Conservation (phyloP, 805 yeast species). For the Candida germanica region DNA sequence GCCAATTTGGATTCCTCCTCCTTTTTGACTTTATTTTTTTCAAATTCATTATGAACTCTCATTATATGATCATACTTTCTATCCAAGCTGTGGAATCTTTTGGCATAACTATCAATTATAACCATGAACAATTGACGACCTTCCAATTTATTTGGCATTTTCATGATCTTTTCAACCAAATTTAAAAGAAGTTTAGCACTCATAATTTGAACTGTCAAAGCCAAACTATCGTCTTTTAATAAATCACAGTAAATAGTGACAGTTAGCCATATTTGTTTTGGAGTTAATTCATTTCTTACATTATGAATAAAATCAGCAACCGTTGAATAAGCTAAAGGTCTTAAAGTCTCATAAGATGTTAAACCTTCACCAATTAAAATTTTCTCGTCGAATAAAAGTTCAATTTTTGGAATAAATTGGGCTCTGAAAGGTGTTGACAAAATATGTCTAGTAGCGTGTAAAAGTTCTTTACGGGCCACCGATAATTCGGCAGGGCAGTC, state of each 20-base stretch:
- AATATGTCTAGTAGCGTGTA: constrained; percentile 95
- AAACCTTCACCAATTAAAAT: constrained; percentile 90
- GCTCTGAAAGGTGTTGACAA: constrained; percentile 82
- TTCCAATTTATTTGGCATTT: constrained; percentile 75
- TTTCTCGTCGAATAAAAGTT: constrained; percentile 78
- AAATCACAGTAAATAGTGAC: constrained; percentile 78
- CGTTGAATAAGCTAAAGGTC: constrained; percentile 92
- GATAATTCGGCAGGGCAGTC: constrained; percentile 95
- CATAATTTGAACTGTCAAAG: constrained; percentile 92
- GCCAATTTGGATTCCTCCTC: constrained; percentile 44
- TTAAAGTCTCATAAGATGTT: constrained; percentile 82
- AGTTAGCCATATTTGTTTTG: constrained; percentile 83
- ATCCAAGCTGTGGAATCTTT: constrained; percentile 74
- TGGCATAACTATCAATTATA: constrained; percentile 84
- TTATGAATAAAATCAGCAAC: constrained; percentile 95
- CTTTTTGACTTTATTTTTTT: constrained; percentile 36
- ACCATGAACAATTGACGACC: constrained; percentile 80
- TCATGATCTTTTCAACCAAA: constrained; percentile 82
- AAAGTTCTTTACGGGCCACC: constrained; percentile 84
- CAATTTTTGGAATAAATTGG: constrained; percentile 81
- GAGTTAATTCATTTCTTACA: constrained; percentile 76
- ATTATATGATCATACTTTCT: constrained; percentile 65
- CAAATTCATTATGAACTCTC: constrained; percentile 55
- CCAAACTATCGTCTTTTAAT: constrained; percentile 75
- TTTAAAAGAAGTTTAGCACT: constrained; percentile 87